Base-by-base conservation (phyloP, 2,329 filamentous ascomycete species). In the Alternaria metachromatica region DNA sequence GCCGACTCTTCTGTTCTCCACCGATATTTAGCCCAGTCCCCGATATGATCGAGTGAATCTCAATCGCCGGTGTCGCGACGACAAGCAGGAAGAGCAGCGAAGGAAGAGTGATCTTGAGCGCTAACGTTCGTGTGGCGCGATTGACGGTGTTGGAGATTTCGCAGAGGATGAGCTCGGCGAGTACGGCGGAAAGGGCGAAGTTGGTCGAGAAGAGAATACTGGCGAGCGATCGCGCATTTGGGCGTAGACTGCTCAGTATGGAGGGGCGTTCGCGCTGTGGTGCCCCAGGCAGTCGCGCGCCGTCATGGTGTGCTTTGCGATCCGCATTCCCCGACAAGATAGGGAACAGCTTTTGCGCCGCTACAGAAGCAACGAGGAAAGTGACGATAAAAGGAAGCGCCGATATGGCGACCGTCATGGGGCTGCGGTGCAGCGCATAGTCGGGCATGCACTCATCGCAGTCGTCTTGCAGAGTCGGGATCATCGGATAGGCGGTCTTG, bases 101-200 rank as follows among this genome's bases (percentile, higher is more conserved):
- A 7, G 90, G 88, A 25, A 96, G 87, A 0, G 90, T 93, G 28
- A 90, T 80, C 60, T 88, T 85, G 69, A 96, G 83, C 21, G 90
- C 92, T 26, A 91, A 76, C 21, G 86, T 87, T 63, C 93, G 85
- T 12, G 92, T 92, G 30, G 84, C 83, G 7, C 89, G 85, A 67
- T 90, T 87, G n/a, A 93, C 85, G 6, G 91, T 85, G 73, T 93
- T 92, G 25, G 92, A 89, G 46, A 97, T 92, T 80, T 97, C 93
- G 72, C 92, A 93, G 9, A 97, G 85, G 49, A 97, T 92, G 69
- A 97, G 82, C 80, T 94, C 90, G 3, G 89, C 92, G 49, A 97
- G 84, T 2, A 95, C 92, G 41, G 90, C 87, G 6, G 93, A 91
- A 9, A 96, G 85, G 1, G 89, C 92, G 37, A 96, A 87, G 10